A percentile compares a stretch with the other conserved stretches of the same genome.
Conservation (phyloP, 805 yeast species). For the Yueomyces sp. region DNA sequence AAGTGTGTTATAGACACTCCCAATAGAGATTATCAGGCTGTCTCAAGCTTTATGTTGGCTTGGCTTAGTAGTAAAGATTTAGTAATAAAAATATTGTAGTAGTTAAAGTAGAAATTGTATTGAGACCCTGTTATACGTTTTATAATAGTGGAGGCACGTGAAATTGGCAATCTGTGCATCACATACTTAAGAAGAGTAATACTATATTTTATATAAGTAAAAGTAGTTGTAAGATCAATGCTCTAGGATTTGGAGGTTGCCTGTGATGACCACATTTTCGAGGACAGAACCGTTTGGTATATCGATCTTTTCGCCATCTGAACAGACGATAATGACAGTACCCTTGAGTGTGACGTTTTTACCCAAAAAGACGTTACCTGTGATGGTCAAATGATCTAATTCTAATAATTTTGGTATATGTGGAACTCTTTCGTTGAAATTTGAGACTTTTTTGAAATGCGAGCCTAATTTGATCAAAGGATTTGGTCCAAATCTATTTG, state of each 20-base stretch:
- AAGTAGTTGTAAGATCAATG: constrained; percentile 3
- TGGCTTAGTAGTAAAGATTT: no score
- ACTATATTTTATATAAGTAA: no score
- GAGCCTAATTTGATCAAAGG: constrained; percentile 94
- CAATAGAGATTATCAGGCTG: no score
- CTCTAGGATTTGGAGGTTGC: constrained; percentile 69
- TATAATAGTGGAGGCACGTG: no score
- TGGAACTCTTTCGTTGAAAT: constrained; percentile 67
- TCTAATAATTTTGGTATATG: constrained; percentile 91
- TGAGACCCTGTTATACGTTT: no score
- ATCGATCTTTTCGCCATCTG: constrained; percentile 92
- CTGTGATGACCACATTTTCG: constrained; percentile 95
- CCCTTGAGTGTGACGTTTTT: constrained; percentile 86
- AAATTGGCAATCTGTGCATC: no score
- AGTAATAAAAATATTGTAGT: no score
- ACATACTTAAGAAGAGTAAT: no score
- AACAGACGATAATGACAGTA: constrained; percentile 93
- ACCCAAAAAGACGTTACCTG: constrained; percentile 91
- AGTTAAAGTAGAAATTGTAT: no score
- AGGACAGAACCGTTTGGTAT: constrained; percentile 92
- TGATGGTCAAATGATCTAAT: constrained; percentile 91
- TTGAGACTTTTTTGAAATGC: constrained; percentile 87
- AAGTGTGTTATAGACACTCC: no score
- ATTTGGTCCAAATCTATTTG: constrained; percentile 74
- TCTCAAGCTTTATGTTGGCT: no score